Base-by-base conservation (phyloP, 2,329 filamentous ascomycete species). In the Colletotrichum eremochloae region DNA sequence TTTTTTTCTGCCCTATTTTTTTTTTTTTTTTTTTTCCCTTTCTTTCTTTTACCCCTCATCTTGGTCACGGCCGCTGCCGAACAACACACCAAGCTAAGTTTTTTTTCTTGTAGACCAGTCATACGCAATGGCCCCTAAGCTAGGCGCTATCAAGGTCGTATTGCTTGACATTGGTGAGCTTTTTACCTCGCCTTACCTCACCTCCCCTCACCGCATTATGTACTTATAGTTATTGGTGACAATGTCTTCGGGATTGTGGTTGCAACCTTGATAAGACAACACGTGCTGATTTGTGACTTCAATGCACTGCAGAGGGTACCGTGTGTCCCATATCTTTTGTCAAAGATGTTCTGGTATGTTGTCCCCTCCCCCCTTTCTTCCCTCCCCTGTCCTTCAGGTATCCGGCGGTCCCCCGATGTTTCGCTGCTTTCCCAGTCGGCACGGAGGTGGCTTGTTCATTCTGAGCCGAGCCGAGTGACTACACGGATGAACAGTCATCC, bases 241-340 rank as follows among this genome's bases (percentile, higher is more conserved):
- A 24, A 46, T 52, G 15, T 55, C 24, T 38, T 63, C 15, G 24
- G 52, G 38, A 29, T 18, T 33, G 56, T 61, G 68, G 63, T 40
- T 56, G 57, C 50, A 36, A 24, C 24, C 36, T 68, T n/a, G 48
- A 57, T 52, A 42, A 61, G 29, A 56, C 52, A 53, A 52, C 60
- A 24, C 33, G 29, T 60, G 56, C 72, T 74, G 61, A 74, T 66
- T 65, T 38, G 56, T 46, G 38, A 42, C 40, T 58, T 46, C n/a
- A 9, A 63, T 40, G 70, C 67, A 75, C 46, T 74, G 20, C 77
- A 95, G 93, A 95, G 87, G 93, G 93, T 74, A 95, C 93, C 62
- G 91, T 95, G 75, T 95, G 93, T 81, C 92, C 92, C 76, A 94
- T 95, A 80, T 94, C 92, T 76, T 95, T 95, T 82, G 93, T 95